phyloP scores from a whole-genome alignment of 1,139 yeast species.

The Suhomyces panamericanus region DNA sequence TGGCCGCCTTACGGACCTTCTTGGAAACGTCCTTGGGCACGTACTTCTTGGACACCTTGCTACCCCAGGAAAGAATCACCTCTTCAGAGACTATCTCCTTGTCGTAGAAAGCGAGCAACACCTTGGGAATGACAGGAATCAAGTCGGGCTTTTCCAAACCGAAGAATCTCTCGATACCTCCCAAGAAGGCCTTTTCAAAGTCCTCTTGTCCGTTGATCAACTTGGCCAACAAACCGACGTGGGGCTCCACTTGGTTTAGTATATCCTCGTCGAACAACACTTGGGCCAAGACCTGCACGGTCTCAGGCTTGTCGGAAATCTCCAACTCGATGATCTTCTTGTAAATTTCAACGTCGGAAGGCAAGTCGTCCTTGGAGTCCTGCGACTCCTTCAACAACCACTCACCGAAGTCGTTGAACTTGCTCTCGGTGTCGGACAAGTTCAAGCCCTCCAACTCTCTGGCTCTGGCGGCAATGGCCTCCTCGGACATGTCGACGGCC shows the following conservation, averaged over 20 bases:
- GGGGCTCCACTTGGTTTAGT: constrained; percentile 68
- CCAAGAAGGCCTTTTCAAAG: constrained; percentile 85
- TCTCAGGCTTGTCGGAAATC: constrained; percentile 68
- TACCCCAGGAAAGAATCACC: constrained; percentile 78
- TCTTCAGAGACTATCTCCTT: constrained; percentile 84
- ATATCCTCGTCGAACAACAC: constrained; percentile 80
- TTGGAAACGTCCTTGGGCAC: constrained; percentile 90
- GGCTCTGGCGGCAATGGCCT: constrained; percentile 93
- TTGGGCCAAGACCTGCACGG: constrained; percentile 92
- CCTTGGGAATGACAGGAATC: constrained; percentile 73
- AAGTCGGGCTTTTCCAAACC: constrained; percentile 82
- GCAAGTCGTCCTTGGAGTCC: constrained; percentile 58
- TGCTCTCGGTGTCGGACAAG: constrained; percentile 46
- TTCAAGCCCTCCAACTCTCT: constrained; percentile 70
- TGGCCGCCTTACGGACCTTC: constrained; percentile 94
- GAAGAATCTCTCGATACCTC: constrained; percentile 92
- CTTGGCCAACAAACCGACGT: constrained; percentile 79
- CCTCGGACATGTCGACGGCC: constrained; percentile 98
- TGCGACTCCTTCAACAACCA: constrained; percentile 68
- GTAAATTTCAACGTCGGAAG: constrained; percentile 86
- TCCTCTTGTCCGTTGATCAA: constrained; percentile 62
- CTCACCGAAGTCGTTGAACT: constrained; percentile 79
- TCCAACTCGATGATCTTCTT: constrained; percentile 84
- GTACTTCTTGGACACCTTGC: constrained; percentile 88
- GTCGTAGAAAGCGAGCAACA: constrained; percentile 78